Conservation (phyloP, 1,284 basidiomycete species). For the Heliocybe sulcata region DNA sequence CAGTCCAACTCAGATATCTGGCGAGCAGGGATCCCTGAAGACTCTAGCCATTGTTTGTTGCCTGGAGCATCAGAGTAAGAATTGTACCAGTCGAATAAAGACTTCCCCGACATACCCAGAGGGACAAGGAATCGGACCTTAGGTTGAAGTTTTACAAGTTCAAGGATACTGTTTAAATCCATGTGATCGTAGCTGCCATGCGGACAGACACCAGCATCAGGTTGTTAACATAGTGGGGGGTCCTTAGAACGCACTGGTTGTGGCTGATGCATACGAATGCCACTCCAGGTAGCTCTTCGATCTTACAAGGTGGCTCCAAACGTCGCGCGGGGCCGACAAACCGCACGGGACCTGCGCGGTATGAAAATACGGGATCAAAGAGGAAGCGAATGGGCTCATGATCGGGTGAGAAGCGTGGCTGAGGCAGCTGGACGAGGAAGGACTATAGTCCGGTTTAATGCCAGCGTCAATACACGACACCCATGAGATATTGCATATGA, state of each 20-base stretch:
- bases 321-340: conserved; percentile 19
- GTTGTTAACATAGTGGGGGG: conserved; percentile 6
- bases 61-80: conserved; percentile 8
- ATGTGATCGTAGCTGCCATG: conserved; percentile 24
- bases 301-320: conserved; percentile 22
- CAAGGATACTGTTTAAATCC: conserved; percentile 19
- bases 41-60: conserved; percentile 18
- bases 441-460: not conserved
- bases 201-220: not conserved
- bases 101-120: conserved; percentile 12
- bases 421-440: not conserved
- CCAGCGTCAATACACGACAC: not conserved
- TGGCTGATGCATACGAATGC: conserved; percentile 26
- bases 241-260: conserved; percentile 20
- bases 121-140: conserved; percentile 21
- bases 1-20: conserved; percentile 24
- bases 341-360: conserved; percentile 20
- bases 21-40: conserved; percentile 16
- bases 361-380: conserved; percentile 28
- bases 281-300: conserved; percentile 24
- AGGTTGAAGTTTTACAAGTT: conserved; percentile 12
- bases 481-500: not conserved
- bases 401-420: not conserved
- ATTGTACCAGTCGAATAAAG: not conserved
- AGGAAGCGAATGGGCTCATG: conserved; percentile 16